Conservation (phyloP, 176 grass and related monocot genomes). For the Oryza officinalis region DNA sequence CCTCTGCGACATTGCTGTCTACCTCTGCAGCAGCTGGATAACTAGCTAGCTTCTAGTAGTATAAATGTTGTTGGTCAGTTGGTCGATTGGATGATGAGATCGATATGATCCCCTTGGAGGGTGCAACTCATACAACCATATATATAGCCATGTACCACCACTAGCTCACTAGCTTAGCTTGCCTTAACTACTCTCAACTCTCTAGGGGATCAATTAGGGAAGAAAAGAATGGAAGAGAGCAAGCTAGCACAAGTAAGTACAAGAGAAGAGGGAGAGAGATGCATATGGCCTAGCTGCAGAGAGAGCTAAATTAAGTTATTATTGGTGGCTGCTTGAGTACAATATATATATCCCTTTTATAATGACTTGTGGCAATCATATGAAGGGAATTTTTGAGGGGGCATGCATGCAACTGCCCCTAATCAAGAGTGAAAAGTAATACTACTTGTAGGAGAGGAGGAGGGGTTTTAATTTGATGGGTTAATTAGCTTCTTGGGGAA, state of each 20-base stretch:
- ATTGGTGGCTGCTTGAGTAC: constrained; percentile 18
- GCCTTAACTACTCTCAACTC: constrained; percentile 17
- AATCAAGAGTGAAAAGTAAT: constrained; percentile 18
- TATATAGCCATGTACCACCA: constrained; percentile 50
- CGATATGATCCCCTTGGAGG: constrained; percentile 35
- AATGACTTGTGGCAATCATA: constrained; percentile 59
- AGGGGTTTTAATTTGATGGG: not conserved
- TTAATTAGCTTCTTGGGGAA: constrained; percentile 9
- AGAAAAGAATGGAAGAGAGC: not conserved
- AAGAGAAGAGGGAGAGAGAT: not conserved
- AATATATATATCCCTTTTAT: constrained; percentile 43
- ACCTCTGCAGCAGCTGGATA: not conserved
- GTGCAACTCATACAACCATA: constrained; percentile 35
- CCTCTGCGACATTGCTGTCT: constrained; percentile 68
- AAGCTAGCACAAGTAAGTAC: not conserved
- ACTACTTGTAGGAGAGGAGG: constrained; percentile 27
- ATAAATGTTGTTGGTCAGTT: not conserved
- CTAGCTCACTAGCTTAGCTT: constrained; percentile 34
- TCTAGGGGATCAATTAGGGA: constrained; percentile 4
- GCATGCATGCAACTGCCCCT: constrained; percentile 21
- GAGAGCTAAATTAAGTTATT: constrained; percentile 26
- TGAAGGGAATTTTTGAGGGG: constrained; percentile 45
- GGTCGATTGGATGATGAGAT: not conserved
- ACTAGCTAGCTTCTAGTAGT: not conserved
- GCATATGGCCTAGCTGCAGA: not conserved